A percentile compares a stretch with the other conserved stretches of the same genome.
phyloP scores from a whole-genome alignment of 768 basidiomycete species.

The Suillus decipiens region DNA sequence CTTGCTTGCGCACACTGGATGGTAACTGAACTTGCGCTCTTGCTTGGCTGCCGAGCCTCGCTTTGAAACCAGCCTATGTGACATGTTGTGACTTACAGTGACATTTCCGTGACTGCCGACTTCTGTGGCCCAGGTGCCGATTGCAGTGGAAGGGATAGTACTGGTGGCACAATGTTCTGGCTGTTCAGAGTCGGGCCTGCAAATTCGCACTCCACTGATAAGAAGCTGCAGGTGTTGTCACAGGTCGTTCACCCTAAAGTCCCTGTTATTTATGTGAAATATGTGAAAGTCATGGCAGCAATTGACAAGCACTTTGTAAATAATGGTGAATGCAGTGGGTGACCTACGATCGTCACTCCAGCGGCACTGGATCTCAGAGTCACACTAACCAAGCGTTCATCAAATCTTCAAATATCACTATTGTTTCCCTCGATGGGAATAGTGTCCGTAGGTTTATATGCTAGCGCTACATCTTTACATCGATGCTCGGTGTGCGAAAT shows the following conservation, averaged over 20 bases:
- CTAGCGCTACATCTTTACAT: slow-evolving; percentile 6
- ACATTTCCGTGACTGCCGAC: too few species aligned
- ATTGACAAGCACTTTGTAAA: neutral
- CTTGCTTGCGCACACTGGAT: too few species aligned
- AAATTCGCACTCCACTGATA: neutral
- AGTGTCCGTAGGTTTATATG: neutral
- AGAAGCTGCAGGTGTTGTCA: slow-evolving; percentile 61
- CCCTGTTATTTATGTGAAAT: too few species aligned
- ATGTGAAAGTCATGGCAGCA: neutral
- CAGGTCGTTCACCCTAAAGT: too few species aligned
- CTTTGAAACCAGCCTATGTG: too few species aligned
- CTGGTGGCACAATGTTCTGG: too few species aligned
- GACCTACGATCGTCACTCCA: neutral
- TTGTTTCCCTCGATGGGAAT: neutral
- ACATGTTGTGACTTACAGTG: too few species aligned
- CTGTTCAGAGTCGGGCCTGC: too few species aligned
- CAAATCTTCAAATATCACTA: neutral
- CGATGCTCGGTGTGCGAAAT: neutral
- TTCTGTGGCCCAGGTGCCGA: too few species aligned
- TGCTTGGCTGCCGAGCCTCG: too few species aligned
- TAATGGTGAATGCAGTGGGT: neutral
- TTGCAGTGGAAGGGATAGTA: too few species aligned
- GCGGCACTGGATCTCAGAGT: neutral
- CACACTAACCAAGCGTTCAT: neutral
- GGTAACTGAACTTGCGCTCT: too few species aligned